Evolutionary conservation across 2,329 filamentous ascomycete genomes (phyloP).

Genomic region (Didymella glomerata): DNA sequence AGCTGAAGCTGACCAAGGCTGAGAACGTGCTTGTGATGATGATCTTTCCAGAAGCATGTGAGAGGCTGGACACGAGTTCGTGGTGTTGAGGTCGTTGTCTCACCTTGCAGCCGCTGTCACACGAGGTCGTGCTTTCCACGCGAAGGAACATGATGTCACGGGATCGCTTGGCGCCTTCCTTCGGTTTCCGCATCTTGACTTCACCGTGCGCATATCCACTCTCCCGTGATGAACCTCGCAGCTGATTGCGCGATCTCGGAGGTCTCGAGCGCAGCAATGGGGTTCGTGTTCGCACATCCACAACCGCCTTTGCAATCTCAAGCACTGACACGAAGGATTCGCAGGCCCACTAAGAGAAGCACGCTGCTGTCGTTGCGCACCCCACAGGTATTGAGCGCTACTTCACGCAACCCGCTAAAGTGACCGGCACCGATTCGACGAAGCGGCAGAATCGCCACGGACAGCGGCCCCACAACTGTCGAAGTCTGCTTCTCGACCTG

Average conservation of each 20-base stretch:
- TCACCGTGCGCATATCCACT: slow-evolving; percentile 8
- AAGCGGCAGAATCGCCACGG: too few species aligned
- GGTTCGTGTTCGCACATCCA: not conserved
- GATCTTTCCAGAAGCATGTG: not conserved
- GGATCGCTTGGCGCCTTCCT: not conserved
- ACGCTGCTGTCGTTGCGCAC: not conserved
- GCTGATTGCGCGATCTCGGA: slow-evolving; percentile 1
- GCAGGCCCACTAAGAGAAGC: not conserved
- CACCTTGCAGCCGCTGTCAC: slow-evolving; percentile 3
- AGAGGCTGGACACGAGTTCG: not conserved
- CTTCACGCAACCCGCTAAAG: too few species aligned
- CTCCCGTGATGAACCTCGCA: slow-evolving; percentile 2
- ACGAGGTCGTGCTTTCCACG: slow-evolving; percentile 4
- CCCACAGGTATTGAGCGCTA: too few species aligned
- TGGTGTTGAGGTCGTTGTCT: slow-evolving; percentile 6
- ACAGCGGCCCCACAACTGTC: too few species aligned
- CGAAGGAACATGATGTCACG: slow-evolving; percentile 5
- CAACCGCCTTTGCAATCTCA: not conserved
- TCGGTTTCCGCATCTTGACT: not conserved
- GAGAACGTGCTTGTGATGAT: not conserved
- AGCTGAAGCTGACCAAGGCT: not conserved
- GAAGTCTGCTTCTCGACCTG: too few species aligned
- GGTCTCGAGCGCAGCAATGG: not conserved
- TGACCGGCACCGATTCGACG: too few species aligned
- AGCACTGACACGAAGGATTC: slow-evolving; percentile 1